Conservation (phyloP, 164 flowering plant species). For the Houttuynia cordata region DNA sequence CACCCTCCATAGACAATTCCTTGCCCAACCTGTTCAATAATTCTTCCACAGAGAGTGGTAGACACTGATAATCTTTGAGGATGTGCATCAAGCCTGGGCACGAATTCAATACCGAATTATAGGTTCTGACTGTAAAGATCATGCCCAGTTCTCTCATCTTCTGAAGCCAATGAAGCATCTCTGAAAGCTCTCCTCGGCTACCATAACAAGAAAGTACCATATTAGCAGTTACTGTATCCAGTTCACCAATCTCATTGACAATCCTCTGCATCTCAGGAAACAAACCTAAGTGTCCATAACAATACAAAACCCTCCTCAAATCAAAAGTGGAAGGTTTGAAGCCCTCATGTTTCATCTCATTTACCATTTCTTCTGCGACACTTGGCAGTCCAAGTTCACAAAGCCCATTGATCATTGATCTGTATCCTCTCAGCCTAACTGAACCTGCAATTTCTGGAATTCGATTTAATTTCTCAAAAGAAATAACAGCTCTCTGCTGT, state of each 20-base stretch:
- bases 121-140: conserved; percentile 48
- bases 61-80: conserved; percentile 19
- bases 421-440: conserved; percentile 33
- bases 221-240: conserved; percentile 58
- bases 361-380: conserved; percentile 47
- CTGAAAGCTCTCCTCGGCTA: conserved; percentile 20
- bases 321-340: conserved; percentile 41
- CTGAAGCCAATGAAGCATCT: conserved; percentile 50
- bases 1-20: conserved; percentile 11
- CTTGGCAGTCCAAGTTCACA: conserved; percentile 38
- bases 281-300: conserved; percentile 53
- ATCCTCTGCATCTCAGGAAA: conserved; percentile 44
- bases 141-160: conserved; percentile 37
- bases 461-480: conserved; percentile 18
- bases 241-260: conserved; percentile 34
- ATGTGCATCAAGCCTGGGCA: conserved; percentile 44
- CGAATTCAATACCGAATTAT: conserved; percentile 67
- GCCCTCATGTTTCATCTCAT: conserved; percentile 42
- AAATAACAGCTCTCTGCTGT: conserved; percentile 23
- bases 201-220: conserved; percentile 70
- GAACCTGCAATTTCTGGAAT: conserved; percentile 30
- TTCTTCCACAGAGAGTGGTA: conserved; percentile 47
- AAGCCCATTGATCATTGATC: conserved; percentile 38
- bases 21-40: conserved; percentile 21
- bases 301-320: conserved; percentile 37